phyloP scores from a whole-genome alignment of 1,284 basidiomycete genomes.

The Xerocomus minutiporus region DNA sequence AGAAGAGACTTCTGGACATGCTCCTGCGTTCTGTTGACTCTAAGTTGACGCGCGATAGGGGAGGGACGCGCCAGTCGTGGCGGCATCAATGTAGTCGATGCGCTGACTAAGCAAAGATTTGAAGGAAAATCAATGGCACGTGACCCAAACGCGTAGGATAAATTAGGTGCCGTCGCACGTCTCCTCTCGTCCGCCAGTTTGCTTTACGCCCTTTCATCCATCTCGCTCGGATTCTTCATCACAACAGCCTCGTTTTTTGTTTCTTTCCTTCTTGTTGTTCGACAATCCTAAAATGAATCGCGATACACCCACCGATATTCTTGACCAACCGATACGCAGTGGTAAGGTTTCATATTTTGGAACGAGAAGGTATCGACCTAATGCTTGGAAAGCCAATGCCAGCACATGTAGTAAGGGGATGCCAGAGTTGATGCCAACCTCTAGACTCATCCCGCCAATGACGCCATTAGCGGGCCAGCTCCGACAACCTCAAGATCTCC shows the following conservation, averaged over 20 bases:
- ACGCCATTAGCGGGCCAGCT: slow-evolving; percentile 10
- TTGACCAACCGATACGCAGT: slow-evolving; percentile 5
- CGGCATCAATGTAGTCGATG: not conserved
- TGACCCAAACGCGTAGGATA: slow-evolving; percentile 33
- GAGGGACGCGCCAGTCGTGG: not conserved
- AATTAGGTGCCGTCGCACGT: slow-evolving; percentile 15
- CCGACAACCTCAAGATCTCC: slow-evolving; percentile 12
- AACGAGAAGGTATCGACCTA: not conserved
- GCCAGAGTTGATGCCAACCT: not conserved
- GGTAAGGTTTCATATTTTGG: slow-evolving; percentile 13
- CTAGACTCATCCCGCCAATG: slow-evolving; percentile 3
- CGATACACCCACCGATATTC: slow-evolving; percentile 23
- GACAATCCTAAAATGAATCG: slow-evolving; percentile 21
- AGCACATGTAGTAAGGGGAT: slow-evolving; percentile 15
- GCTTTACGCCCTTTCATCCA: slow-evolving; percentile 13
- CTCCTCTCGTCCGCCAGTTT: slow-evolving; percentile 6
- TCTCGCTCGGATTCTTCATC: slow-evolving; percentile 13
- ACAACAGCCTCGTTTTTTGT: slow-evolving; percentile 3
- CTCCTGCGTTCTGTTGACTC: not conserved
- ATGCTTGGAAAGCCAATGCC: slow-evolving; percentile 6
- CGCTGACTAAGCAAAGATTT: slow-evolving; percentile 2
- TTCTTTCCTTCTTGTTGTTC: not conserved
- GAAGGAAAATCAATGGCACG: slow-evolving; percentile 27
- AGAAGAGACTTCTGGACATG: slow-evolving; percentile 30
- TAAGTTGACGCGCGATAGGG: slow-evolving; percentile 2